phyloP scores from a whole-genome alignment of 345 rosid genomes.

The Populus simonii region DNA sequence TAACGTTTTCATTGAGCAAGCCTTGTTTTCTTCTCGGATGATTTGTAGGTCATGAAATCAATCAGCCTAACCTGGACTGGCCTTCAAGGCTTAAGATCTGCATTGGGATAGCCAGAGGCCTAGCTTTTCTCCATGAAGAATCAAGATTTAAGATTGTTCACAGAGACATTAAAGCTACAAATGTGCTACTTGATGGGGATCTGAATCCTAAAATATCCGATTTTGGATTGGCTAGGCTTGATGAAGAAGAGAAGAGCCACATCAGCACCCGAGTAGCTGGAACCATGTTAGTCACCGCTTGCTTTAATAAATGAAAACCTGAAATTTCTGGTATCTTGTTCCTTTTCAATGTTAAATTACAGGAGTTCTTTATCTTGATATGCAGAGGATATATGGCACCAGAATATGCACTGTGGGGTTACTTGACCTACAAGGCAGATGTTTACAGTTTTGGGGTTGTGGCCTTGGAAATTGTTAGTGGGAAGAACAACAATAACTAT shows the following conservation, averaged over 20 bases:
- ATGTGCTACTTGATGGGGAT: constrained; percentile 30
- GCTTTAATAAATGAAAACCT: not conserved
- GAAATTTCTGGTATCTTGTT: not conserved
- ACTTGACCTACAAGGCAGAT: constrained; percentile 29
- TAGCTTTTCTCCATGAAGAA: constrained; percentile 39
- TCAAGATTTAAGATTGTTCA: constrained; percentile 33
- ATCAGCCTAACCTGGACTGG: constrained; percentile 29
- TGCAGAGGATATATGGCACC: constrained; percentile 39
- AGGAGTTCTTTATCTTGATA: not conserved
- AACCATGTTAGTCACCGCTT: constrained; percentile 19
- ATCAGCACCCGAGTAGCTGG: constrained; percentile 35
- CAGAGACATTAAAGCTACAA: constrained; percentile 34
- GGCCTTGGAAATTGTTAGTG: constrained; percentile 24
- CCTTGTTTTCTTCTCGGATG: not conserved
- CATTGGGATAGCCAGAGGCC: constrained; percentile 32
- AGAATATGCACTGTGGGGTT: constrained; percentile 33
- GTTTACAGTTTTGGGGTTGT: constrained; percentile 35
- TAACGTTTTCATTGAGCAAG: too few relatives aligned
- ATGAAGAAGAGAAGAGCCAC: constrained; percentile 33
- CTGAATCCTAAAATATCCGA: constrained; percentile 38
- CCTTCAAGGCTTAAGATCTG: constrained; percentile 30
- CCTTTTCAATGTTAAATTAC: not conserved
- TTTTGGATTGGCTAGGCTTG: constrained; percentile 35
- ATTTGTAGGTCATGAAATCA: constrained; percentile 9
- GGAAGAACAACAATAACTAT: constrained; percentile 19